Conservation (phyloP, 1,284 basidiomycete species). For the Tilletia setariae region DNA sequence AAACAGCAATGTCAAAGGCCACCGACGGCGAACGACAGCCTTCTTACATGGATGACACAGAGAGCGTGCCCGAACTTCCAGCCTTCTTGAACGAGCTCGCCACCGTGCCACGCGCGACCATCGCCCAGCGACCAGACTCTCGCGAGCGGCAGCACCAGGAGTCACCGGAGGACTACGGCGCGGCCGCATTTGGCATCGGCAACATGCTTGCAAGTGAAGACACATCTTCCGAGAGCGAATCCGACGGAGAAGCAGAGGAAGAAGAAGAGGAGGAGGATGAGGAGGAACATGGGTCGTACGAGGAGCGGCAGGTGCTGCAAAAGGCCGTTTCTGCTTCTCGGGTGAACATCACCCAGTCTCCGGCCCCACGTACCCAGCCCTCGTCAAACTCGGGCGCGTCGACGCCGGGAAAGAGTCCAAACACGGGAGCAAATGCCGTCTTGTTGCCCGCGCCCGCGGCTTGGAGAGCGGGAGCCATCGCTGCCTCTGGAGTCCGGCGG, state of each 20-base stretch:
- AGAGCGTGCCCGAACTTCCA: constrained; percentile 2
- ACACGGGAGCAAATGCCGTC: not conserved
- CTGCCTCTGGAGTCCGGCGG: not conserved
- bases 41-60: not conserved
- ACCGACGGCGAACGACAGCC: not conserved
- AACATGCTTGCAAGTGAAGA: not conserved
- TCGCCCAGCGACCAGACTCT: not conserved
- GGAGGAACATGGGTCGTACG: not conserved
- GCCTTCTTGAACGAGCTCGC: constrained; percentile 3
- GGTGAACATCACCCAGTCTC: too few relatives aligned
- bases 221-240: not conserved
- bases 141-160: not conserved
- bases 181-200: not conserved
- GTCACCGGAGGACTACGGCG: too few relatives aligned
- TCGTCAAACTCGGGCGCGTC: too few relatives aligned
- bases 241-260: not conserved
- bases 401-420: too few relatives aligned
- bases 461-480: constrained; percentile 1
- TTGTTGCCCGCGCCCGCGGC: not conserved
- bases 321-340: not conserved
- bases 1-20: not conserved
- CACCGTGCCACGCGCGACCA: not conserved
- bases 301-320: not conserved
- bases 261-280: not conserved
- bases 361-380: not conserved